A percentile compares a stretch with the other conserved stretches of the same genome.
Conservation (phyloP, 2,329 filamentous ascomycete genomes). For the Colletotrichum sp. region DNA sequence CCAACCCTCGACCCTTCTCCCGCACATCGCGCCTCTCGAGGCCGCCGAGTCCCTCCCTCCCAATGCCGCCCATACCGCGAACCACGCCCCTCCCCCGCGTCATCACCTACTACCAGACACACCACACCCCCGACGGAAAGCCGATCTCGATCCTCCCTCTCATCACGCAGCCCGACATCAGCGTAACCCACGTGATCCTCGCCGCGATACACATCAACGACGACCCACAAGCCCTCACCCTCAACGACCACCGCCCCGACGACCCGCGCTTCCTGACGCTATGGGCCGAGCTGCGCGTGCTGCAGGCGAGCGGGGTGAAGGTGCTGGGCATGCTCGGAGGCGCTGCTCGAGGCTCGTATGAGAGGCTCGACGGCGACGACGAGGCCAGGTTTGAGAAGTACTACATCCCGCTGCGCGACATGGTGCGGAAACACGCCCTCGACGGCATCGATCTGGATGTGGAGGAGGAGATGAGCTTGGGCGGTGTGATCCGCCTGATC, state of each 20-base stretch:
- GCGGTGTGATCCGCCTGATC: conserved; percentile 69
- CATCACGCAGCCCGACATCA: conserved; percentile 49
- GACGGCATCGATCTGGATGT: conserved; percentile 81
- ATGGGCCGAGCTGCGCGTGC: conserved; percentile 77
- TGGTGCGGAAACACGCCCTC: conserved; percentile 65
- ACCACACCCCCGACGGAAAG: conserved; percentile 47
- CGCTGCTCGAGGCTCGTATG: conserved; percentile 76
- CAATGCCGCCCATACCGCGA: conserved; percentile 21
- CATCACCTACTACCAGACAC: conserved; percentile 61
- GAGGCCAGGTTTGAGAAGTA: conserved; percentile 71
- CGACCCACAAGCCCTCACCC: conserved; percentile 67
- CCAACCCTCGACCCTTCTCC: neutral
- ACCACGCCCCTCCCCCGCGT: conserved; percentile 46
- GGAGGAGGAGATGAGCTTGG: conserved; percentile 76
- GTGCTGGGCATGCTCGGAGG: conserved; percentile 89
- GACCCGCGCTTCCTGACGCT: conserved; percentile 71
- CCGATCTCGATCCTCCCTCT: conserved; percentile 60
- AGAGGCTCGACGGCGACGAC: conserved; percentile 57
- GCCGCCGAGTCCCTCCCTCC: neutral
- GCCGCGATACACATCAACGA: conserved; percentile 86
- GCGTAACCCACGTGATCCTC: conserved; percentile 81
- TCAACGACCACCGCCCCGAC: conserved; percentile 81
- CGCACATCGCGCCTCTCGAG: neutral
- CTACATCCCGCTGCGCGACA: conserved; percentile 70
- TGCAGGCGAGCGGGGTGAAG: conserved; percentile 77